These are phyloP conservation scores for Sporothrix variecibatus DNA, from an alignment of 2,329 filamentous ascomycete genomes.

Conservation along the genomic window DNA sequence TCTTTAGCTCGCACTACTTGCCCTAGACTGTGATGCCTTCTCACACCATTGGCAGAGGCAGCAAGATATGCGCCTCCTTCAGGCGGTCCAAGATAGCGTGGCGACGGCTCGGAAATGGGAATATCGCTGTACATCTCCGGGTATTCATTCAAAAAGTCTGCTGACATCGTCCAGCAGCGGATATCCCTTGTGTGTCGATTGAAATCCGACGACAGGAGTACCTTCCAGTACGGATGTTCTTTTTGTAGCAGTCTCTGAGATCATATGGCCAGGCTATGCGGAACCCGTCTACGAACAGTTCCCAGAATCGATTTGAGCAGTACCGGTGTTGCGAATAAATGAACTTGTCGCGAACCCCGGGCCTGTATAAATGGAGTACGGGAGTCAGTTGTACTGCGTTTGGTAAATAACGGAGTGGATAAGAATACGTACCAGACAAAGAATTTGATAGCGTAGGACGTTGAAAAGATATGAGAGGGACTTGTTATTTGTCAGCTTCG, in stretches of 20 bases:
- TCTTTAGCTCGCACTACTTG: background rate
- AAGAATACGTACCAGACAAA: background rate
- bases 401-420: background rate
- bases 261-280: background rate
- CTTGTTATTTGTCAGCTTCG: background rate
- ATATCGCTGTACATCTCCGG: background rate
- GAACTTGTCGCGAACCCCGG: background rate
- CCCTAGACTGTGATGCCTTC: too few relatives aligned
- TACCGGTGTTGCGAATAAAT: background rate
- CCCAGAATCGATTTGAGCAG: background rate
- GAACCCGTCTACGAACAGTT: background rate
- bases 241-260: background rate
- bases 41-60: too few relatives aligned
- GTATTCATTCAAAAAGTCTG: background rate
- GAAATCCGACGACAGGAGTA: background rate
- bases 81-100: background rate
- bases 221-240: background rate
- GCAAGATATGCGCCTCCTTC: background rate
- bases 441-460: background rate
- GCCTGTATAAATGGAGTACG: background rate
- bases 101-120: background rate
- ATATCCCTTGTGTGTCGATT: background rate
- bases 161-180: background rate
- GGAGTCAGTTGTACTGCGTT: background rate
- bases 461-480: background rate